Evolutionary conservation across 2,329 filamentous ascomycete species (phyloP).

Genomic region (Dactylellina parvicollis): DNA sequence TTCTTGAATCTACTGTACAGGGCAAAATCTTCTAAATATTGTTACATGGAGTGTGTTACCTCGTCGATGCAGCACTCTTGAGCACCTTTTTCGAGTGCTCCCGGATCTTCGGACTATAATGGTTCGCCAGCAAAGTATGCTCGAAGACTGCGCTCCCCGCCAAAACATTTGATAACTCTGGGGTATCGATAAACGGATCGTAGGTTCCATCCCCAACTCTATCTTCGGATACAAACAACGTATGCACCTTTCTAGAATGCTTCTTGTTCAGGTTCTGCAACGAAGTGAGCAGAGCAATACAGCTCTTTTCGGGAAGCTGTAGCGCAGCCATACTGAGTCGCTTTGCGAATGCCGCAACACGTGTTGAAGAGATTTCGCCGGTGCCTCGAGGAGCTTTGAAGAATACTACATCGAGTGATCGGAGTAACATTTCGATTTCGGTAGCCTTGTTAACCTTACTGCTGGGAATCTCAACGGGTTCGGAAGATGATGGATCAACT

Average conservation of each 20-base stretch:
- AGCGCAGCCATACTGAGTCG: constrained; percentile 83
- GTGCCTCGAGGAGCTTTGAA: constrained; percentile 62
- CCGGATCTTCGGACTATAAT: constrained; percentile 83
- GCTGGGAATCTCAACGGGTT: constrained; percentile 62
- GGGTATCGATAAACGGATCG: constrained; percentile 39
- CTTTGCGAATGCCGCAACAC: constrained; percentile 91
- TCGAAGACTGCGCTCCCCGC: constrained; percentile 47
- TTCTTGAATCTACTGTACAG: not conserved
- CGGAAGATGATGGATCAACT: constrained; percentile 68
- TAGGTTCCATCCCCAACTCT: constrained; percentile 85
- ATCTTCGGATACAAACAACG: constrained; percentile 91
- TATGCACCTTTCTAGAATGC: constrained; percentile 81
- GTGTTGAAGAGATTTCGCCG: constrained; percentile 66
- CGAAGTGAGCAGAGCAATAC: constrained; percentile 80
- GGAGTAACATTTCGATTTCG: constrained; percentile 88
- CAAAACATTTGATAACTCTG: constrained; percentile 48
- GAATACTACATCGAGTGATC: constrained; percentile 83
- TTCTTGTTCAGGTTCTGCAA: constrained; percentile 80
- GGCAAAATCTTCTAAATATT: not conserved
- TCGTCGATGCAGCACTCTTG: constrained; percentile 25
- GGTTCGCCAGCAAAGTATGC: constrained; percentile 72
- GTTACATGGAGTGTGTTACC: not conserved
- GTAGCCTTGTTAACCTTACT: constrained; percentile 93
- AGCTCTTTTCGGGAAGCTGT: constrained; percentile 90
- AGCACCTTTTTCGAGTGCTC: constrained; percentile 43